phyloP scores from a whole-genome alignment of 768 basidiomycete genomes.

The Kwoniella dendrophila region DNA sequence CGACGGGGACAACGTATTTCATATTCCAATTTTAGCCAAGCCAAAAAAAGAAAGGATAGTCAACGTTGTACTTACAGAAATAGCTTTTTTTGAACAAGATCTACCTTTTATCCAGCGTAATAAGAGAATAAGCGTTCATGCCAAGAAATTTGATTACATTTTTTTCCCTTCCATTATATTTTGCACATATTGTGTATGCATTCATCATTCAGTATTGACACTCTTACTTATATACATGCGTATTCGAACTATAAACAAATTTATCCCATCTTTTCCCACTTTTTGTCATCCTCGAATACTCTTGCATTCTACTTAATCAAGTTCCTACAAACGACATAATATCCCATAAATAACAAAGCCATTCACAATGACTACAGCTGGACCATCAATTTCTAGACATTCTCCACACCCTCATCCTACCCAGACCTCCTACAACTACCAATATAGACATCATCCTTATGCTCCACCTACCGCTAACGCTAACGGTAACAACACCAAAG shows the following conservation, averaged over 20 bases:
- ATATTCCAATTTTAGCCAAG: not conserved
- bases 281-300: too few species aligned
- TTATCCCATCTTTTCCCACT: too few species aligned
- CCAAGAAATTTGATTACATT: too few species aligned
- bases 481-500: slow-evolving; percentile 11
- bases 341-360: not conserved
- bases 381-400: slow-evolving; percentile 13
- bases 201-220: too few species aligned
- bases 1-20: not conserved
- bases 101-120: too few species aligned
- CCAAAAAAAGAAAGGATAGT: too few species aligned
- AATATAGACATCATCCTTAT: slow-evolving; percentile 43
- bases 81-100: too few species aligned
- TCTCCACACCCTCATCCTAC: slow-evolving; percentile 20
- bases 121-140: too few species aligned
- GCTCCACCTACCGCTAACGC: slow-evolving; percentile 15
- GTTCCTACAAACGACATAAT: not conserved
- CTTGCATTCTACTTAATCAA: not conserved
- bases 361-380: slow-evolving; percentile 21
- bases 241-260: too few species aligned
- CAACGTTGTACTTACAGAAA: not conserved
- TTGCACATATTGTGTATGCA: too few species aligned
- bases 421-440: slow-evolving; percentile 6
- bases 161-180: too few species aligned
- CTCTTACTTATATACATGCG: too few species aligned